Conservation (phyloP, 148 eudicot genomes). For the Camellia japonica region DNA sequence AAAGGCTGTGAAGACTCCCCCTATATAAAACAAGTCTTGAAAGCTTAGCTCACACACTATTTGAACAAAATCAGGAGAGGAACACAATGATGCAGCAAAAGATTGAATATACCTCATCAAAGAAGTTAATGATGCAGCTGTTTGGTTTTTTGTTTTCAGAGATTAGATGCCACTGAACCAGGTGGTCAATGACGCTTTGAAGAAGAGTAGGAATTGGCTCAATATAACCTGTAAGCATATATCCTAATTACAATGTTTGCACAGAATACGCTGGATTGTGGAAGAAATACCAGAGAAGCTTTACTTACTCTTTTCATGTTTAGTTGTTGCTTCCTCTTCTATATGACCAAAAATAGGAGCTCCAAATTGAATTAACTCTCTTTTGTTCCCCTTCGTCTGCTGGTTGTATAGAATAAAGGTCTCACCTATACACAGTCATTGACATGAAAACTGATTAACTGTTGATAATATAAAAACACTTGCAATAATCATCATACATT, state of each 20-base stretch:
- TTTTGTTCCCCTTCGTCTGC: conserved; percentile 74
- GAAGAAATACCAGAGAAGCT: background rate
- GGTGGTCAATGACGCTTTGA: conserved; percentile 69
- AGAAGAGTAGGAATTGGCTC: conserved; percentile 86
- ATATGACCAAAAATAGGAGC: conserved; percentile 72
- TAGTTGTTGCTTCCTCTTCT: conserved; percentile 51
- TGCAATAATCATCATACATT: background rate
- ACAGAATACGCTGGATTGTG: background rate
- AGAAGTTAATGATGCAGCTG: conserved; percentile 86
- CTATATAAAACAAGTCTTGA: conserved; percentile 30
- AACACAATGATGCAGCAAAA: background rate
- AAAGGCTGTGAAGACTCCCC: conserved; percentile 93
- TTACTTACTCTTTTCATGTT: conserved; percentile 52
- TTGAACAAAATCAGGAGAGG: background rate
- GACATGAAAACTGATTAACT: conserved; percentile 7
- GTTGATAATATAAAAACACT: too few species aligned
- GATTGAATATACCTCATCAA: conserved; percentile 66
- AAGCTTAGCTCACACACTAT: background rate
- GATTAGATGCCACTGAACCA: conserved; percentile 74
- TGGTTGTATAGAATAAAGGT: conserved; percentile 82
- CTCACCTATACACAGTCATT: conserved; percentile 56
- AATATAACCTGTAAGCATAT: conserved; percentile 54
- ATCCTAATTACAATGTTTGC: conserved; percentile 6
- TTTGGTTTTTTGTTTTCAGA: conserved; percentile 81
- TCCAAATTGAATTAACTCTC: conserved; percentile 93